Evolutionary conservation across 78 protist genomes (phyloP).

Genomic region (Dictyostelium brefeldianum): DNA sequence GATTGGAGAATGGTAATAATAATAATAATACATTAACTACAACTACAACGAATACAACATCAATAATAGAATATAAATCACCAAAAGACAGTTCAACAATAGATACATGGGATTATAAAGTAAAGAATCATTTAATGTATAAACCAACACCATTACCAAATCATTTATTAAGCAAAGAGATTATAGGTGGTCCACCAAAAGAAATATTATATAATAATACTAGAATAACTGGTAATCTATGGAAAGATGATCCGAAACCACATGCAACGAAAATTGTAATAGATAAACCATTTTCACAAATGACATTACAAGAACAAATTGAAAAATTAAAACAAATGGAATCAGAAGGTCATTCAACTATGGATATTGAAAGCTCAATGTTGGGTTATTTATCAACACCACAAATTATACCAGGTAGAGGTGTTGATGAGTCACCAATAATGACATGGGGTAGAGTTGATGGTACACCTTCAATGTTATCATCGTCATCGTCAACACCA

Average conservation of each 20-base stretch:
- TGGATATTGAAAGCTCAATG: neutral
- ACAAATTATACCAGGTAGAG: constrained; percentile 3
- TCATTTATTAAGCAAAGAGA: neutral
- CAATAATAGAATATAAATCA: neutral
- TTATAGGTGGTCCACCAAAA: constrained; percentile 29
- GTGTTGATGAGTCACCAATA: constrained; percentile 70
- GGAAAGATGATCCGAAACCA: neutral
- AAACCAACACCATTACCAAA: neutral
- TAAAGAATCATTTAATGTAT: constrained; percentile 50
- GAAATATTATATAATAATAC: constrained; percentile 41
- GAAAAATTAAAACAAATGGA: constrained; percentile 46
- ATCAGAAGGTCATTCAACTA: constrained; percentile 8
- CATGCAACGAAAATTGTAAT: neutral
- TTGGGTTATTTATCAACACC: constrained; percentile 62
- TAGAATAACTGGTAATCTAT: constrained; percentile 21
- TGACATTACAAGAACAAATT: constrained; percentile 57
- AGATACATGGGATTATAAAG: constrained; percentile 51
- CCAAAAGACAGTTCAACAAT: neutral
- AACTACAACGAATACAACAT: neutral
- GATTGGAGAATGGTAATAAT: constrained; percentile 15
- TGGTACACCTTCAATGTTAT: constrained; percentile 70
- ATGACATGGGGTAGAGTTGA: constrained; percentile 89
- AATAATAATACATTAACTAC: neutral
- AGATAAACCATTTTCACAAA: constrained; percentile 23
- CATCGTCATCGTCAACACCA: neutral